Percentiles rank a stretch among this genome's conserved stretches.
phyloP scores from a whole-genome alignment of 257 asterid genomes.

The Fraxinus cuspidata region DNA sequence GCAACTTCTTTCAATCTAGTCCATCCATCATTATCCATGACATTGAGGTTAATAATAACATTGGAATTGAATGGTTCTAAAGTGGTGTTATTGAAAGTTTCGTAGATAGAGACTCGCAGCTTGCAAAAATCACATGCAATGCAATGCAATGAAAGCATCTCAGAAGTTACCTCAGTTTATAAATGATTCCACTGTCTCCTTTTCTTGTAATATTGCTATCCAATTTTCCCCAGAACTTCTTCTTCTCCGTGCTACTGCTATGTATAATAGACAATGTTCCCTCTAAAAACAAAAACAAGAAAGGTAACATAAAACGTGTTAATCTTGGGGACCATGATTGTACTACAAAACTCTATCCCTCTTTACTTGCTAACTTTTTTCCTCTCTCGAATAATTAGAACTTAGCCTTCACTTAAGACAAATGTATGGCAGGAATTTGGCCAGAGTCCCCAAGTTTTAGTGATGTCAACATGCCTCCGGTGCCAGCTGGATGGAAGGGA shows the following conservation, averaged over 20 bases:
- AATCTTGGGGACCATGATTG: not conserved
- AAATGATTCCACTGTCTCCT: not conserved
- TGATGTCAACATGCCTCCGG: conserved; percentile 79
- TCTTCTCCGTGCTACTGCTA: conserved; percentile 7
- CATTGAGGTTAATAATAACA: conserved; percentile 4
- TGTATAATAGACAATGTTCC: conserved; percentile 15
- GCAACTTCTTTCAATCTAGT: not conserved
- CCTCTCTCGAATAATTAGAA: conserved; percentile 16
- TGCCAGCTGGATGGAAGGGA: conserved; percentile 89
- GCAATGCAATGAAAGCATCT: not conserved
- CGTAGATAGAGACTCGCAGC: not conserved
- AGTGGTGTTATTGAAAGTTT: not conserved
- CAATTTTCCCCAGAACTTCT: not conserved
- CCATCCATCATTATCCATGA: not conserved
- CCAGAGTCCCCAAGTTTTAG: conserved; percentile 91
- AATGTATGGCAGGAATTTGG: conserved; percentile 72
- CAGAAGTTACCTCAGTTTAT: too few species aligned
- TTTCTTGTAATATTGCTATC: not conserved
- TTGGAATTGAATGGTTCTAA: not conserved
- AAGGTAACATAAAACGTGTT: not conserved
- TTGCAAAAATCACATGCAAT: not conserved
- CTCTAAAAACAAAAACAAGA: not conserved
- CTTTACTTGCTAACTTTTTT: conserved; percentile 2
- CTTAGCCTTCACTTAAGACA: conserved; percentile 10
- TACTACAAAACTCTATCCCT: conserved; percentile 4